Evolutionary conservation across 805 yeast species (phyloP).

Genomic region (Hanseniaspora mollemarum): DNA sequence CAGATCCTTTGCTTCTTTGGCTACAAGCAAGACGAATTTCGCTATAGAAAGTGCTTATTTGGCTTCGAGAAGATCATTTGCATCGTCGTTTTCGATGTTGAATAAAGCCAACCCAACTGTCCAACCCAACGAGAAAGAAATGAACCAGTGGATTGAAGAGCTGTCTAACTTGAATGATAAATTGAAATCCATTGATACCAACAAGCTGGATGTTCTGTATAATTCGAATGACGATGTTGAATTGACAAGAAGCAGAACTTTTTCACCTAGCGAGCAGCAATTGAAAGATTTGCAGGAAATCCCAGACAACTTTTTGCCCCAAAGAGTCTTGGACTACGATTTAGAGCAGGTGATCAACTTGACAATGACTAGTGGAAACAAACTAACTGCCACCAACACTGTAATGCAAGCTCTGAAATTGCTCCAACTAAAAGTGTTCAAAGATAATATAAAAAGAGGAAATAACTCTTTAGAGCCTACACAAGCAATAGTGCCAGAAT

Average conservation of each 20-base stretch:
- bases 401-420: slow-evolving; percentile 71
- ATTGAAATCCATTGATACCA: slow-evolving; percentile 34
- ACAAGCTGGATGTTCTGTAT: slow-evolving; percentile 29
- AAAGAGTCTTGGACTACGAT: slow-evolving; percentile 47
- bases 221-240: slow-evolving; percentile 19
- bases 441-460: slow-evolving; percentile 40
- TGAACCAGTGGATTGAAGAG: slow-evolving; percentile 35
- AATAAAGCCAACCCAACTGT: background rate
- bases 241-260: slow-evolving; percentile 24
- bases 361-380: slow-evolving; percentile 87
- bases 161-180: slow-evolving; percentile 32
- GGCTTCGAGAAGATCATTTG: slow-evolving; percentile 12
- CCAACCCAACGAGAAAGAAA: slow-evolving; percentile 28
- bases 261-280: slow-evolving; percentile 58
- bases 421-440: slow-evolving; percentile 37
- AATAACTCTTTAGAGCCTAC: slow-evolving; percentile 11
- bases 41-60: background rate
- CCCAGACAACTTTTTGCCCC: slow-evolving; percentile 46
- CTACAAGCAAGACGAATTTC: background rate
- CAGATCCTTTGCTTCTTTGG: background rate
- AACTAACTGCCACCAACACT: slow-evolving; percentile 61
- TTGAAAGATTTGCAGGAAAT: slow-evolving; percentile 42
- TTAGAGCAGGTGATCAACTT: slow-evolving; percentile 69
- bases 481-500: slow-evolving; percentile 4
- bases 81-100: slow-evolving; percentile 12